Evolutionary conservation across 306 rosid species (phyloP), one percentile per base, ranked within the genome.

Genomic region (Cyclanthera cordifolia): DNA sequence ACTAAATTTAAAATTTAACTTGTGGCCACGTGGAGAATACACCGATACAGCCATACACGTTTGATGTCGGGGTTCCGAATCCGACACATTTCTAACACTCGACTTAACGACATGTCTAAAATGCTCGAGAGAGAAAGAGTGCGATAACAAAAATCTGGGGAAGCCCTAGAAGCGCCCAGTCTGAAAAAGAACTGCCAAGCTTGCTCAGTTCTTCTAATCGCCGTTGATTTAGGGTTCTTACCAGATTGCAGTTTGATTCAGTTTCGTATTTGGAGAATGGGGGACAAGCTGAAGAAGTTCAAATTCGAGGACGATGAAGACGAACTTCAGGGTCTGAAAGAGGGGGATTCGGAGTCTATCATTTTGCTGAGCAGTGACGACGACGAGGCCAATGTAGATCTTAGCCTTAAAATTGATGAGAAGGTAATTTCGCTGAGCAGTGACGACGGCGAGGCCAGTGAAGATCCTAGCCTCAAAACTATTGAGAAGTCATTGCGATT

Each of bases 381-480:
- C n/a, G 37, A 32, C 37, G 37, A 81, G 73, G 97, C 94, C 12
- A 91, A 88, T 78, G 83, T 85, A 68, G 97, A 91, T 83, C 80
- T 86, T 51, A 88, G 82, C 71, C 81, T 91, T 50, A 79, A 83
- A 66, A 83, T 86, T 43, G 85, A 86, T 3, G 83, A 88, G 77
- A 91, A 86, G 51, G 78, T 34, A 4, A 34, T 34, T 34, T 4
- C 41, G 5, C 41, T 34, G 41, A 34, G 67, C 76, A 80, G 76
- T 64, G 88, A 82, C 15, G 91, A 83, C n/a, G 95, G 81, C 0
- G 97, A 82, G 74, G 96, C 91, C 10, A 88, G 86, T 78, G 85
- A 86, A 69, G 97, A 91, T 83, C 79, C 85, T 45, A 88, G 82
- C 71, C 81, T 91, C 54, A 79, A 85, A 69, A 83, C 85, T 48